These are phyloP conservation scores for Fusarium virguliforme DNA, from an alignment of 2,329 filamentous ascomycete species.

Conservation along the genomic window DNA sequence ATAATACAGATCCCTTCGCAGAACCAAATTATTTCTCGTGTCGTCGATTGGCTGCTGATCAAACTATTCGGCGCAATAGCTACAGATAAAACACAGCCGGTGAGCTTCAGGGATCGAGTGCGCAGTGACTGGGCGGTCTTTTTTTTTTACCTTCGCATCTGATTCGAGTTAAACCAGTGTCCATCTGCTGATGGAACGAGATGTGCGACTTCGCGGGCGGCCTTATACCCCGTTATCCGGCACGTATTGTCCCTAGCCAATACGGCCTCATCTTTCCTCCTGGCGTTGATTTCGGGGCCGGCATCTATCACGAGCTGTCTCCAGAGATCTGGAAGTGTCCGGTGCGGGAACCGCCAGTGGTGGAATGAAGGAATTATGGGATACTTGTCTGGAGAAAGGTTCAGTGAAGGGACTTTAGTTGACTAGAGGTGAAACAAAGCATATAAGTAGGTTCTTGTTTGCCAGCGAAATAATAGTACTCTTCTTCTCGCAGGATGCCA, in stretches of 20 bases:
- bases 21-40: slow-evolving; percentile 2
- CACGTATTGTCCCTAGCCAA: neutral
- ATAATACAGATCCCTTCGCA: slow-evolving; percentile 1
- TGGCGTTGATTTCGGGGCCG: neutral
- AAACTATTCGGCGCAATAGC: neutral
- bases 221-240: slow-evolving; percentile 1
- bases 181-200: neutral
- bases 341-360: slow-evolving; percentile 9
- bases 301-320: neutral
- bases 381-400: neutral
- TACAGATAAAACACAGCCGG: neutral
- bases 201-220: slow-evolving; percentile 1
- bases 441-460: neutral
- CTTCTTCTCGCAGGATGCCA: neutral
- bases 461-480: slow-evolving; percentile 9
- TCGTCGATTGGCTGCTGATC: neutral
- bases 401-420: neutral
- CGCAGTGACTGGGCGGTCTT: neutral
- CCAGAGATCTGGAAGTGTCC: slow-evolving; percentile 6
- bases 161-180: slow-evolving; percentile 1
- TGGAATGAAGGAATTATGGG: slow-evolving; percentile 11
- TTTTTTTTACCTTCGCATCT: neutral
- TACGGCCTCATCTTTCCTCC: neutral
- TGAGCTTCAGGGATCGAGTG: neutral
- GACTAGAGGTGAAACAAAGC: neutral